Evolutionary conservation across 1,284 basidiomycete genomes (phyloP), one percentile per base, ranked within the genome.

Genomic region (Ustilago trichophora): DNA sequence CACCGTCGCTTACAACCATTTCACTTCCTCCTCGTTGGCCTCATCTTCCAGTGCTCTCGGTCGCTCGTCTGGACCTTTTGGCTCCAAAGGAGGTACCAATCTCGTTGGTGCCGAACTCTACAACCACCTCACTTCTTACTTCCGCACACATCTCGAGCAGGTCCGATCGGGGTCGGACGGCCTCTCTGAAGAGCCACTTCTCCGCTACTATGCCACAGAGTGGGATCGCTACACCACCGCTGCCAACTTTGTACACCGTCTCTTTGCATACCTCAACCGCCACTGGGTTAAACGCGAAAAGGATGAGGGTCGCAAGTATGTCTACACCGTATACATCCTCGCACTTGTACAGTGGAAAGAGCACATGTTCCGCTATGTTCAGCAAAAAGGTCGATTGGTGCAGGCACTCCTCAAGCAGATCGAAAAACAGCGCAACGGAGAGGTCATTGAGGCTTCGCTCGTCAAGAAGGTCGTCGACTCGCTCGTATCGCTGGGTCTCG

Each of bases 231-330:
- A 97, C 84, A 98, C 95, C 0, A 93, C 89, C 0, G 95, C 95
- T 56, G 93, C 95, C 9, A 93, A 92, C 82, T 98, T 94, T 82
- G 90, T 98, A 79, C 76, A 79, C 54, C 71, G 78, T 16, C 84
- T 98, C 35, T 98, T 98, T 85, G 91, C 92, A 18, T 98, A 98
- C 83, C 88, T 98, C 60, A 98, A 98, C 82, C 91, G 95, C 57
- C 93, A 98, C 83, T 99, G 96, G 96, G 94, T 99, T 43, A 97
- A 96, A 84, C 88, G 95, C 38, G 94, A 98, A 82, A 90, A 95
- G 81, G 96, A 98, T 76, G 95, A 99, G 82, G 96, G 96, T 6
- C 87, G 93, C 77, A 98, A 94, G 83, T 90, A 91, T 46, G 90
- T 98, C 35, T 97, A 96, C 83, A 89, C 89, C 5, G 92, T 99